Percentiles rank a stretch among this genome's conserved stretches.
Conservation (phyloP, 2,329 filamentous ascomycete genomes). For the Colletotrichum navitas region DNA sequence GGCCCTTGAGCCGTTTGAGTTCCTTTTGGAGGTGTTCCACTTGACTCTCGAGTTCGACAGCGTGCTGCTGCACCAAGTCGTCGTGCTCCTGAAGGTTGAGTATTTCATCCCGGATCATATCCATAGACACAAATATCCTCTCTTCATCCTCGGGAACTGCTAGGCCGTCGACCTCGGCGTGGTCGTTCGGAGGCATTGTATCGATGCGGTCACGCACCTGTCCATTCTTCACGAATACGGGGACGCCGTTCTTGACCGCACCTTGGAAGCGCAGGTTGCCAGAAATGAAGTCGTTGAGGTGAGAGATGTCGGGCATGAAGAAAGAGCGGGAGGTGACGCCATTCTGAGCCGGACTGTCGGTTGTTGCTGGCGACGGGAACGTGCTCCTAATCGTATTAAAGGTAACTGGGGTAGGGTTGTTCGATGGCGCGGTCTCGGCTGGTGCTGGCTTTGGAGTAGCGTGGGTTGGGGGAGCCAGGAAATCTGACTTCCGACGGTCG, state of each 20-base stretch:
- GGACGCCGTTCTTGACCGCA: constrained; percentile 65
- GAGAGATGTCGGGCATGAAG: constrained; percentile 65
- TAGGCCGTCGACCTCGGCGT: constrained; percentile 64
- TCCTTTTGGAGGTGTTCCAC: constrained; percentile 64
- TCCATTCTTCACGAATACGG: constrained; percentile 68
- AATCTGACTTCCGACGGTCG: constrained; percentile 36
- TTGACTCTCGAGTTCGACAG: constrained; percentile 65
- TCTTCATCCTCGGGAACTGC: constrained; percentile 66
- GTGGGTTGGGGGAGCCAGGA: constrained; percentile 32
- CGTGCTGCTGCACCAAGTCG: constrained; percentile 67
- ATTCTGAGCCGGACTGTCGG: constrained; percentile 52
- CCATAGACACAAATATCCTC: constrained; percentile 70
- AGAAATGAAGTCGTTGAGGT: constrained; percentile 69
- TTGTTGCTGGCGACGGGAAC: constrained; percentile 51
- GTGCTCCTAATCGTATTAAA: constrained; percentile 41
- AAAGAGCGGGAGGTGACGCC: constrained; percentile 64
- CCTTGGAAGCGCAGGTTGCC: constrained; percentile 66
- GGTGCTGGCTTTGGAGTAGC: constrained; percentile 36
- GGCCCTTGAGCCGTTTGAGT: constrained; percentile 57
- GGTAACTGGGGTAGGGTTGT: constrained; percentile 40
- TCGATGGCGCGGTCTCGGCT: constrained; percentile 3
- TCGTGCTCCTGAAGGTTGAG: constrained; percentile 68
- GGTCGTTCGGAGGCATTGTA: constrained; percentile 52
- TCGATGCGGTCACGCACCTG: constrained; percentile 60
- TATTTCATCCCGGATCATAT: constrained; percentile 72